phyloP scores from a whole-genome alignment of 441 rosid species.

The Omphalea diandra region DNA sequence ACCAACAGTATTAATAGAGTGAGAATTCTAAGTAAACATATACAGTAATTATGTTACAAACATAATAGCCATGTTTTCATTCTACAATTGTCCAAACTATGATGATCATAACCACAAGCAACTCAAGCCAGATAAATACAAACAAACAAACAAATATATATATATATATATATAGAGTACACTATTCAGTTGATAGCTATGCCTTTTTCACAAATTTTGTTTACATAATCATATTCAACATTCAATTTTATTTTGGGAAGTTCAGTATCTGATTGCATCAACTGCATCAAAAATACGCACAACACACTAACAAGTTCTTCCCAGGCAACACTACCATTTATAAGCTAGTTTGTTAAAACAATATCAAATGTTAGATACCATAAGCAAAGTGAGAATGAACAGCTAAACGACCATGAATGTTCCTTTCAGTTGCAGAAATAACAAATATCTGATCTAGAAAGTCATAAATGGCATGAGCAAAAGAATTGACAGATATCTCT shows the following conservation, averaged over 20 bases:
- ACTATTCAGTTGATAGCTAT: neutral
- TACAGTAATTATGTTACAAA: neutral
- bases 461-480: neutral
- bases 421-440: neutral
- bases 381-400: neutral
- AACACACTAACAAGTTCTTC: neutral
- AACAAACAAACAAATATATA: neutral
- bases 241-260: neutral
- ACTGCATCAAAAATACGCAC: neutral
- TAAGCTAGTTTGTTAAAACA: neutral
- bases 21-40: neutral
- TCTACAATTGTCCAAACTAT: too few relatives aligned
- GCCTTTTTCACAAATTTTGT: neutral
- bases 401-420: neutral
- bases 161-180: neutral
- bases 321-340: neutral
- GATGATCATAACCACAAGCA: too few relatives aligned
- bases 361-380: neutral
- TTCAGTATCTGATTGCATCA: neutral
- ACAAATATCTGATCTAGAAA: neutral
- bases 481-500: neutral
- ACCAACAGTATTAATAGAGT: neutral
- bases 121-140: neutral
- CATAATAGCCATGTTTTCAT: too few relatives aligned
- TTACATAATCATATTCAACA: neutral